Base-by-base conservation (phyloP, 2,329 filamentous ascomycete genomes). In the Alternaria sp. region DNA sequence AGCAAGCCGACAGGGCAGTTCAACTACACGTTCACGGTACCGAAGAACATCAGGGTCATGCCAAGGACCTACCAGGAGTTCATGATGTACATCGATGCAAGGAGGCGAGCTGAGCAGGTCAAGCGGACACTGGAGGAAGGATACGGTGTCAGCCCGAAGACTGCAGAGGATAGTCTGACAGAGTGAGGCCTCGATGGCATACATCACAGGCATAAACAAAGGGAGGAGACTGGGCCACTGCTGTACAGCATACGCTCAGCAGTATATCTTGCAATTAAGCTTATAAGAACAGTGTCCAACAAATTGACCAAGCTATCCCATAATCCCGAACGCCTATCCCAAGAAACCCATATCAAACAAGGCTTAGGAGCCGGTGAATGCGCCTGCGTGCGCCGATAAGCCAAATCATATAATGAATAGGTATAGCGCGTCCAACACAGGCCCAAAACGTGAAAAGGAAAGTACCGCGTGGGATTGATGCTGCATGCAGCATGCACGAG, bases 1-100 rank as follows among this genome's bases (percentile, higher is more conserved):
- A 87, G 88, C 23, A 89, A 88, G 72, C 86, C 89, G 3, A 92
- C 90, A 0, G 91, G 91, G 5, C 89, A 91, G 70, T 93, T 93
- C 81, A 91, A 92, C 71, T 93, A 93, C 74, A 92, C 90, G 0
- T 92, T 92, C 74, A 83, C 70, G 2, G 88, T 91, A 3, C 86
- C 89, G 59, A 87, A 84, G 71, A 86, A 90, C 69, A 83, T 91
- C 49, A 85, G 88, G 70, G 87, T 92, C 19, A 87, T 91, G 82
- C 90, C 90, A 5, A 82, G 85, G 74, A 86, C 83, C 12, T 90
- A 90, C 69, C 83, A 84, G 47, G 88, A 90, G 68, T 89, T 88
- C 67, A 90, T 90, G 88, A 83, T 88, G 75, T 90, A 88, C 76
- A 82, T 89, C 15, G 88, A 89, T 80, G 87, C 88, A 6, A 78